Base-by-base conservation (phyloP, 768 basidiomycete genomes). In the Boletus fagicola region DNA sequence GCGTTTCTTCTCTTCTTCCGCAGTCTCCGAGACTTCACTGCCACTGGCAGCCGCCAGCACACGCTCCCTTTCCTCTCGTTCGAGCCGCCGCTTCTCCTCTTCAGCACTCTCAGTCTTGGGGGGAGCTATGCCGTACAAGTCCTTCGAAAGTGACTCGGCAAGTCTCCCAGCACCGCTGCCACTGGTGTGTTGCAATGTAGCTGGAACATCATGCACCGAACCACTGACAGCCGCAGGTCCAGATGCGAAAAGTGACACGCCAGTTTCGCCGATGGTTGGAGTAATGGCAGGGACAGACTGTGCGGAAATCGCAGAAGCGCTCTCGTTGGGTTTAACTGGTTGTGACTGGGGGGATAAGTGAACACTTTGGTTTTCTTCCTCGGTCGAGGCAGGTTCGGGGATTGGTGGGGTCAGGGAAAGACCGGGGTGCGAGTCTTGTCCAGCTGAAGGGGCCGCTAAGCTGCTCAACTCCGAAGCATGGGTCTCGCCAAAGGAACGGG, bases 401-500 rank as follows among this genome's bases (percentile, higher is more conserved):
- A 76, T 65, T 0, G 80, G 80, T 12, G 83, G 77, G 1, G 80
- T 77, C 40, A 78, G 24, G 3, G 79, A 72, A n/a, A 78, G 66
- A 46, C 69, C 69, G 20, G 75, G 73, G 54, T 75, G 72, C 47
- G 60, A 63, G 38, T 62, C 50, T 26, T 64, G 58, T 28, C 60
- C 64, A 6, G 62, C 54, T 24, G 67, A 60, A 0, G 69, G 67
- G 13, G 78, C 67, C 49, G 73, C 72, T 51, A 91, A 84, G 62
- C 75, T 78, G 18, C 80, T 80, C 36, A 94, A 77, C 72, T 93
- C 92, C 36, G 74, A 78, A 0, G 87, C 88, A 64, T 94, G 92
- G 39, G 85, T 92, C 72, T 87, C 88, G 20, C 92, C 92, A 66
- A 94, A 94, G 71, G 88, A 91, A 55, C 82, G 82, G 0, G 88